Evolutionary conservation across 108 stramenopile genomes (phyloP), one percentile per base, ranked within the genome.

Genomic region (Asterionellopsis glacialis): DNA sequence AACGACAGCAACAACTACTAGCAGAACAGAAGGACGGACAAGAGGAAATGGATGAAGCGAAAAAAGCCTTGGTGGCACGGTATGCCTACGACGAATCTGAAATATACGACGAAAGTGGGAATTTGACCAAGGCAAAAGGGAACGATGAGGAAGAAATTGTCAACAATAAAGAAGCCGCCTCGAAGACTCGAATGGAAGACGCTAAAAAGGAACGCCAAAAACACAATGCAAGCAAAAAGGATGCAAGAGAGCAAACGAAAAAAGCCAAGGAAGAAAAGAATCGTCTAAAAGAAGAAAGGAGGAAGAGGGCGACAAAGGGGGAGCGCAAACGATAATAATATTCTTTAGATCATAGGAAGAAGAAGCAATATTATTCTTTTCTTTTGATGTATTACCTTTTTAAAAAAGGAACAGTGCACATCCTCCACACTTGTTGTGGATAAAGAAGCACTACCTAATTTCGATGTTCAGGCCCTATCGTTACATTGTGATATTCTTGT

Each of bases 61-160:
- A 86, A 68, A 64, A 84, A 44, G 75, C 77, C 18, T 57, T 93
- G 61, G 51, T 93, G 74, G 74, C 57, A 45, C 82, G 82, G 54
- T 93, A 61, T 75, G 91, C 72, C n/a, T 93, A 93, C 52, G 91
- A 93, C 51, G 68, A 61, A 51, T 68, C 72, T 0, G 74, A 76
- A 22, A 63, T 60, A 0, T 63, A 66, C 19, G 85, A 76, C n/a
- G 71, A 59, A 44, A 70, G 77, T 40, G 77, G 59, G 14, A 66
- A 74, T 63, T 16, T 50, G 23, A 48, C 23, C 22, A 51, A 19
- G 33, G 11, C 14, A 47, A 38, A 38, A 47, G 60, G 60, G 19
- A 49, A 66, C 28, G 62, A 57, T n/a, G 63, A 50, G 12, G 68
- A 72, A 2, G 61, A 69, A 0, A 53, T 55, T 27, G 27, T 54